Evolutionary conservation across 1,139 yeast species (phyloP), one percentile per base, ranked within the genome.

Genomic region (Pichia cactophila): DNA sequence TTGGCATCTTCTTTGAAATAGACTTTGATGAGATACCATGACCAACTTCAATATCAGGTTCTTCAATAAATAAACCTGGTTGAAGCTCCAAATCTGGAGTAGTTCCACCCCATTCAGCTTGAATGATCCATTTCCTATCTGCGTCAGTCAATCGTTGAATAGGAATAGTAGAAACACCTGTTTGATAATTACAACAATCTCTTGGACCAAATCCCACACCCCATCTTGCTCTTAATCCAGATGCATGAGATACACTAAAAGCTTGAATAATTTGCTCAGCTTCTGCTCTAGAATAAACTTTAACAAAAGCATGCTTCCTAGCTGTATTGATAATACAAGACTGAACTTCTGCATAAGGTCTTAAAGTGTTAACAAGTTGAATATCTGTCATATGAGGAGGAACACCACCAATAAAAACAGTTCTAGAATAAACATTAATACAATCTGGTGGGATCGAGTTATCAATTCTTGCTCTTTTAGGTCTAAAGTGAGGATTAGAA

Each of bases 171-270:
- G 96, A 85, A 42, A 84, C 75, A 55, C 98, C 98, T 52, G 84
- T 83, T 63, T 85, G 92, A 66, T 92, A 92, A 67, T 92, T 94
- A 67, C 96, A 88, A 71, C 97, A 90, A 65, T 92, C 97, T 72
- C 98, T 81, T 47, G 98, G 98, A 4, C 98, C 98, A 64, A 87
- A 92, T 2, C 98, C 98, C 56, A 92, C 97, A 58, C 97, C 98
- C 98, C 98, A 92, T 64, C 97, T 78, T 10, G 95, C 87, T 70
- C 92, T 86, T 63, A 80, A 78, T 6, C 83, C 83, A 47, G 65
- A 58, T 14, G 66, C 64, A 53, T 63, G 67, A 33, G 61, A 58
- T 42, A 58, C 57, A 4, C 65, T 58, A 45, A 61, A 58, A 29
- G 73, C 73, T 53, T 73, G 72, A 56, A 74, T 74, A 28, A 89